Base-by-base conservation (phyloP, 345 rosid species). In the Eucalyptus pauciflora region DNA sequence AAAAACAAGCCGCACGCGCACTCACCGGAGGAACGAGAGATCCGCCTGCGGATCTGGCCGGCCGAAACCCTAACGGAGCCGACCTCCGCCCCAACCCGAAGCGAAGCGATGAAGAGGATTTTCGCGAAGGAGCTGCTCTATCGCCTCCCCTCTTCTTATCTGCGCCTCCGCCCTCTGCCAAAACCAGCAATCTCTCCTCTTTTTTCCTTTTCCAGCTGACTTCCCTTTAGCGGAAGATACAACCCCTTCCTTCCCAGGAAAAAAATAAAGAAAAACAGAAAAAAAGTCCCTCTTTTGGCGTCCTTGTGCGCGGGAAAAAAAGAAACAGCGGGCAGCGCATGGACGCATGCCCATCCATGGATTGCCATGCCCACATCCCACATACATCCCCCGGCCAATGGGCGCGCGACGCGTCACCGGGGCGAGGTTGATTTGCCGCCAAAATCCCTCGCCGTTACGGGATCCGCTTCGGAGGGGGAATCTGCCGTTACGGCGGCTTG, bases 281-380 rank as follows among this genome's bases (percentile, higher is more conserved):
- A 16, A 43, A 43, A 17, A 16, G 16, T 16, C n/a, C 69, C 83
- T 85, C 87, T 7, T 76, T 76, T 41, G 43, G 85, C 48, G 85
- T 76, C 85, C 85, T 76, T 20, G 4, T 10, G 95, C 94, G 94
- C 95, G 95, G 95, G 95, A 93, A 93, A 93, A 52, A 76, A 76
- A 41, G 48, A 76, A 76, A 22, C 85, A 76, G 83, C 48, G 27
- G 85, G 48, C 48, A 41, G 8, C 48, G 15, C 85, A 76, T 20
- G 48, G 29, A 22, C 45, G 22, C 85, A 41, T 76, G 48, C 81
- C 64, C 86, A 50, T 43, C 81, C 85, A 16, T 45, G 69, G 37
- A 76, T 86, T 86, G 76, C n/a, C 89, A 86, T 71, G 86, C 13
- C 43, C 25, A 7, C 58, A 52, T 52, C 3, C 58, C 49, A 37